These are phyloP conservation scores for Phytophthora citricola DNA, from an alignment of 352 stramenopile species.

Conservation along the genomic window DNA sequence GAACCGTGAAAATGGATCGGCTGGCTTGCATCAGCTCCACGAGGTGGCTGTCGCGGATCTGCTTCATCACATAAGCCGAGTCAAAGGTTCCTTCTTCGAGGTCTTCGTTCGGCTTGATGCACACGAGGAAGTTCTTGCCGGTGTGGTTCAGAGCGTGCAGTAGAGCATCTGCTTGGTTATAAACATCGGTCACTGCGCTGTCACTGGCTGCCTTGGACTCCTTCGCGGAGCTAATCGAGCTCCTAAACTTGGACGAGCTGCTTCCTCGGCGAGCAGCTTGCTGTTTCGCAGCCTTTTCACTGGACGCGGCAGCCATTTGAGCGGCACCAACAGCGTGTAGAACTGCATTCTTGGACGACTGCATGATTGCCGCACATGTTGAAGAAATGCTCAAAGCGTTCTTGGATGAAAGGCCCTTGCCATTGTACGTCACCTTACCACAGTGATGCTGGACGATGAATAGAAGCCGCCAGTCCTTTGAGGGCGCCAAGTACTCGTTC, in stretches of 20 bases:
- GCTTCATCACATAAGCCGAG: conserved; percentile 72
- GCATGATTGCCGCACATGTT: conserved; percentile 85
- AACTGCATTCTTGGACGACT: conserved; percentile 84
- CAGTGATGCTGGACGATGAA: conserved; percentile 81
- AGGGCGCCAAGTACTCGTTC: conserved; percentile 71
- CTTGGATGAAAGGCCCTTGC: conserved; percentile 68
- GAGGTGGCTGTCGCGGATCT: conserved; percentile 72
- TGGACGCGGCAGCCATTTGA: conserved; percentile 67
- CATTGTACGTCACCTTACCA: conserved; percentile 80
- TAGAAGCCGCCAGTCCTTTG: conserved; percentile 78
- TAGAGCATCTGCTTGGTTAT: conserved; percentile 71
- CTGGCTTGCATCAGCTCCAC: conserved; percentile 81
- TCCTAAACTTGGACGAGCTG: conserved; percentile 51
- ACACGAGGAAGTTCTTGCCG: conserved; percentile 85
- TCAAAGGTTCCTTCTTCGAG: conserved; percentile 74
- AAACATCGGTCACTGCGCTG: conserved; percentile 62
- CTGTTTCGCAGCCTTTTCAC: conserved; percentile 54
- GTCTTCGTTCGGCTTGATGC: conserved; percentile 76
- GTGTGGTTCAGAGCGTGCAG: conserved; percentile 76
- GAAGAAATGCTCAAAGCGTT: conserved; percentile 82
- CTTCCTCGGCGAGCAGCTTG: conserved; percentile 33
- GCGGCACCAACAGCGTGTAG: conserved; percentile 71
- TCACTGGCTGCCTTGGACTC: conserved; percentile 46
- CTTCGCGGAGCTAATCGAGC: conserved; percentile 56
- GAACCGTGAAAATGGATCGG: conserved; percentile 75